Evolutionary conservation across 345 rosid species (phyloP).

Genomic region (Ailanthus altissimus): DNA sequence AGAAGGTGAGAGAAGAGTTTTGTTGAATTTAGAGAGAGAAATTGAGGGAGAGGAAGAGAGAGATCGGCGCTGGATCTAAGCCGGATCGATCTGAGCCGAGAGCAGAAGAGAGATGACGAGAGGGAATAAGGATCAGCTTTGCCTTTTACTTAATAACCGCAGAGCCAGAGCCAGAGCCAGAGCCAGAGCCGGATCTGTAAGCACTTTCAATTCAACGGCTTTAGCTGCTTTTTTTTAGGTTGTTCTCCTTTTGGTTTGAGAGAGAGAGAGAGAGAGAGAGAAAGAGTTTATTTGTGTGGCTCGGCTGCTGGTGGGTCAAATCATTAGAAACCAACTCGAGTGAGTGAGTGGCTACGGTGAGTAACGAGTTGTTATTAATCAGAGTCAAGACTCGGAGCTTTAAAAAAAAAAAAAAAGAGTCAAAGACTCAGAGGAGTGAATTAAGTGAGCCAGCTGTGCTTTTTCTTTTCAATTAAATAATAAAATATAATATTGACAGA

Average conservation of each 20-base stretch:
- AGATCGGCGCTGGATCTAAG: constrained; percentile 49
- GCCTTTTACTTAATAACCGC: constrained; percentile 8
- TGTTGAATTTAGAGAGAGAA: constrained; percentile 5
- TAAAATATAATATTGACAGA: not conserved
- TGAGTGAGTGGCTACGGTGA: constrained; percentile 38
- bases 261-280: constrained; percentile 11
- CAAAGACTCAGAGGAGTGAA: constrained; percentile 3
- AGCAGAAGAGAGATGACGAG: constrained; percentile 18
- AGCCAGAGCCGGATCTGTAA: constrained; percentile 30
- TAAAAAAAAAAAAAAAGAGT: no score
- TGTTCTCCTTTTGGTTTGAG: not conserved
- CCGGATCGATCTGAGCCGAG: constrained; percentile 82
- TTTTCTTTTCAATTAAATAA: not conserved
- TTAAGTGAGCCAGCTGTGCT: constrained; percentile 22
- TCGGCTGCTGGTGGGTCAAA: constrained; percentile 39
- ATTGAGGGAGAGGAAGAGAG: constrained; percentile 25
- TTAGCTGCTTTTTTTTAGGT: not conserved
- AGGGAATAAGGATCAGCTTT: constrained; percentile 22
- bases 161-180: constrained; percentile 28
- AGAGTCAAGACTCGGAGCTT: not conserved
- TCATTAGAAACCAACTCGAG: constrained; percentile 30
- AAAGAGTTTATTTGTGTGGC: constrained; percentile 20
- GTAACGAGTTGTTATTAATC: no score
- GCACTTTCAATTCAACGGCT: constrained; percentile 21
- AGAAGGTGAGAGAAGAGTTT: not conserved